Conservation (phyloP, 1,284 basidiomycete genomes). For the Tilletia walkeri region DNA sequence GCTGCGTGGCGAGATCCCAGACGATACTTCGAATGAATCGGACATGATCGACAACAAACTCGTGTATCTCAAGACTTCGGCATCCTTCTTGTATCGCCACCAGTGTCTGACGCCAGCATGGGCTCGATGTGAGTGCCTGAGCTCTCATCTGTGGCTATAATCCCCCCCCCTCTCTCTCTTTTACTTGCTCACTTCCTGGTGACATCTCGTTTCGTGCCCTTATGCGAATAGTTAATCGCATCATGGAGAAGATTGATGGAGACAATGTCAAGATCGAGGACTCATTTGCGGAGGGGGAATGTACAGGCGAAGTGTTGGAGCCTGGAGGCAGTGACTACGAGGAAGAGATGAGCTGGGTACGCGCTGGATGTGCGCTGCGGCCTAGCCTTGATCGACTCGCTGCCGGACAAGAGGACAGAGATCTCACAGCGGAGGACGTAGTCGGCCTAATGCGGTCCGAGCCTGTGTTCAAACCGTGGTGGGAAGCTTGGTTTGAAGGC, state of each 20-base stretch:
- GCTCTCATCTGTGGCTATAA: not conserved
- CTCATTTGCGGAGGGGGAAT: not conserved
- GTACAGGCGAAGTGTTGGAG: not conserved
- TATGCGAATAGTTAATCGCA: not conserved
- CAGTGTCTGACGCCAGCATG: conserved; percentile 2
- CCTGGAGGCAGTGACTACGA: conserved; percentile 2
- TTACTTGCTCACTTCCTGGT: too few species aligned
- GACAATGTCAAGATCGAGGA: not conserved
- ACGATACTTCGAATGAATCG: not conserved
- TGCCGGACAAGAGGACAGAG: not conserved
- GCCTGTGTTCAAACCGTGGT: not conserved
- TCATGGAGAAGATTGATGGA: not conserved
- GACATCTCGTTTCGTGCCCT: too few species aligned
- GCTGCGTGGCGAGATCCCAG: conserved; percentile 9
- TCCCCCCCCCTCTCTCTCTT: not conserved
- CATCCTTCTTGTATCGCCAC: conserved; percentile 1
- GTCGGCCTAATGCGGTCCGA: not conserved
- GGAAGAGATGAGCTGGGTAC: conserved; percentile 2
- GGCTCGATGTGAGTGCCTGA: conserved; percentile 9
- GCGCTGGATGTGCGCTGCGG: not conserved
- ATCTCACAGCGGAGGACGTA: not conserved
- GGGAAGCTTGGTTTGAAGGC: conserved; percentile 1
- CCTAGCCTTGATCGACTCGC: conserved; percentile 7
- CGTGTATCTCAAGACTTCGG: conserved; percentile 8
- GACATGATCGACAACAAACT: not conserved